Conservation (phyloP, 441 rosid species). For the Populus hybrid region DNA sequence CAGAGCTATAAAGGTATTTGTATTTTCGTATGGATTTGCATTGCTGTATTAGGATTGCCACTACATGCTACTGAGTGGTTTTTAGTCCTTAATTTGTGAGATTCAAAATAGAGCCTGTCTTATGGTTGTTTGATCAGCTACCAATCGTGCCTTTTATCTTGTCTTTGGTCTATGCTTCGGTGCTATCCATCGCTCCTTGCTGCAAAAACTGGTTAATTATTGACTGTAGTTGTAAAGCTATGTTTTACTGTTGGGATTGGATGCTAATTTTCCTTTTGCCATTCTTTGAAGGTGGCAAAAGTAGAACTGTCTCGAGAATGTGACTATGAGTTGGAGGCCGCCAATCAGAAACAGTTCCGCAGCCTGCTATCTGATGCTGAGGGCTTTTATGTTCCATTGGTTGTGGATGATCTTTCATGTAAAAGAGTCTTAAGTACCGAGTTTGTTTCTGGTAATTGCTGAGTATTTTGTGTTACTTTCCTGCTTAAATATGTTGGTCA, state of each 20-base stretch:
- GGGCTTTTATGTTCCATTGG: slow-evolving; percentile 79
- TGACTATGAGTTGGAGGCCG: slow-evolving; percentile 85
- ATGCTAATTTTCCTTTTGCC: slow-evolving; percentile 19
- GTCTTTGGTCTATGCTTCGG: neutral
- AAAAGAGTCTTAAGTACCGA: slow-evolving; percentile 79
- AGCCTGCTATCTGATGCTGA: slow-evolving; percentile 44
- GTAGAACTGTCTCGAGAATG: slow-evolving; percentile 90
- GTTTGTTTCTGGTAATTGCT: slow-evolving; percentile 65
- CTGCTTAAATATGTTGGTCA: slow-evolving; percentile 8
- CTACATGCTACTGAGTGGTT: slow-evolving; percentile 5
- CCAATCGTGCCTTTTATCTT: neutral
- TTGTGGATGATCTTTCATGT: slow-evolving; percentile 70
- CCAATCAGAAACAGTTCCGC: slow-evolving; percentile 72
- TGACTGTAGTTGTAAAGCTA: neutral
- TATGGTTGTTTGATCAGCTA: slow-evolving; percentile 12
- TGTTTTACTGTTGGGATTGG: slow-evolving; percentile 10
- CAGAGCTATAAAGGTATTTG: slow-evolving; percentile 80
- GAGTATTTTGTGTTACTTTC: neutral
- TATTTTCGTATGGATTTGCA: slow-evolving; percentile 3
- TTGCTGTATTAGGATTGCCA: neutral
- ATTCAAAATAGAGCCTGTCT: neutral
- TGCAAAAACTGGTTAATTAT: slow-evolving; percentile 2
- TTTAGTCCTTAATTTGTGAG: neutral
- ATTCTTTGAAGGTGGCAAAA: slow-evolving; percentile 69
- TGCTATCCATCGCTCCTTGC: neutral